Evolutionary conservation across 2,329 filamentous ascomycete genomes (phyloP), one percentile per base, ranked within the genome.

Genomic region (Colletotrichum sp.): DNA sequence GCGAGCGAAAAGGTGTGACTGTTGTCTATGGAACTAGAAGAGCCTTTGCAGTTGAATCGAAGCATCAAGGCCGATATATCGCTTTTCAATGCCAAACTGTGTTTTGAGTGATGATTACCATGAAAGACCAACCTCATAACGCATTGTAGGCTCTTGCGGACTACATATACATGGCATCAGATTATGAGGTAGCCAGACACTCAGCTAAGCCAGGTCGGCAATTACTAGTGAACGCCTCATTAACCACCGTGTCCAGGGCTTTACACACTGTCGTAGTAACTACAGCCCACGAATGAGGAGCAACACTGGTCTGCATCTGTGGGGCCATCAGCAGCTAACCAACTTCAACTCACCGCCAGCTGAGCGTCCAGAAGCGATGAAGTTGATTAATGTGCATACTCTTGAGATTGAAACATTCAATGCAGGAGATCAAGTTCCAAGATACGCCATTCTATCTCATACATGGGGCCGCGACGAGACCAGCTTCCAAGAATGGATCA

Each of bases 401-500:
- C 64, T 76, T 15, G 57, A 73, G 3, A 77, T 83, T n/a, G 75
- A 80, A 48, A 68, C 66, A 36, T 82, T 82, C 58, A 71, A 77
- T 7, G 76, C 78, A 26, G 77, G 77, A 10, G 26, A 71, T 2
- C 7, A 64, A 26, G 43, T 66, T 15, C 74, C 70, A 28, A 64
- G 30, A 2, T 86, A 85, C 66, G 83, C 81, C 10, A 85, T 85
- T 38, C 79, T 86, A 2, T 85, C 83, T 10, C 84, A 85, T 63
- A 84, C 82, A 0, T 85, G 84, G 83, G 71, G 78, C 18, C 68
- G 79, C 1, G 79, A 81, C 2, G 82, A 85, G 60, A 78, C 82
- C 4, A 76, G 77, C 12, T 80, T 81, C 64, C 77, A 82, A 15
- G 80, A 82, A 48, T 77, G 79, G 76, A 43, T 24, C 12, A 36